Conservation (phyloP, 176 grass and related monocot genomes). For the Cenchrus fungigraminus region DNA sequence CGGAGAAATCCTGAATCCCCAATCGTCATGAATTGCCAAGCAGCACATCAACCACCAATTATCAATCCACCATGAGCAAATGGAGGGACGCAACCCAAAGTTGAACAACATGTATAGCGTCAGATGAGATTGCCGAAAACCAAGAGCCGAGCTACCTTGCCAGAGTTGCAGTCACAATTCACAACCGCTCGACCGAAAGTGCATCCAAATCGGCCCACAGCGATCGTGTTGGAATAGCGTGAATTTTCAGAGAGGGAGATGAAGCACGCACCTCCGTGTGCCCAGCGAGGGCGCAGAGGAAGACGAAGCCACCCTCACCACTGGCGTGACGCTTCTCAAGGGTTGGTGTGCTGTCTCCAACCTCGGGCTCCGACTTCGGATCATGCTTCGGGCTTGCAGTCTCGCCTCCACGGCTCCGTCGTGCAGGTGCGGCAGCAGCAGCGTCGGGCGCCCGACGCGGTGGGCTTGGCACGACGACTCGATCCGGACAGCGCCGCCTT, state of each 20-base stretch:
- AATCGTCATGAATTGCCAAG: not conserved
- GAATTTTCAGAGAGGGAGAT: not conserved
- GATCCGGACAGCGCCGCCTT: not conserved
- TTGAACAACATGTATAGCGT: not conserved
- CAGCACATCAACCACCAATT: not conserved
- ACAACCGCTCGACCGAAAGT: not conserved
- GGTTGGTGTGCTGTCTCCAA: too few species aligned
- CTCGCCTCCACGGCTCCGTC: not conserved
- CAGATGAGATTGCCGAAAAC: conserved; percentile 26
- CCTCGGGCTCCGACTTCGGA: too few species aligned
- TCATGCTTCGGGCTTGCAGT: too few species aligned
- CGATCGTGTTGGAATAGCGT: not conserved
- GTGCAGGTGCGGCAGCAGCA: not conserved
- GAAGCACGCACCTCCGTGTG: conserved; percentile 36
- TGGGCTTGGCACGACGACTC: not conserved
- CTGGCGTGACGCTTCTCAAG: too few species aligned
- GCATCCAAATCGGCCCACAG: not conserved
- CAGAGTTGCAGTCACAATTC: conserved; percentile 29
- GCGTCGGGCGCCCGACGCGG: not conserved
- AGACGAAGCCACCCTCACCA: too few species aligned
- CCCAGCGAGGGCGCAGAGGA: too few species aligned
- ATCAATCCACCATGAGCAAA: not conserved
- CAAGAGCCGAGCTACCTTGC: conserved; percentile 51
- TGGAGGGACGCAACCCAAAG: conserved; percentile 21
- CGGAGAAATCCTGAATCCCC: conserved; percentile 3